Percentiles rank a stretch among this genome's conserved stretches.
Conservation (phyloP, 495 filamentous ascomycete species). For the Lophiotrema nucula region DNA sequence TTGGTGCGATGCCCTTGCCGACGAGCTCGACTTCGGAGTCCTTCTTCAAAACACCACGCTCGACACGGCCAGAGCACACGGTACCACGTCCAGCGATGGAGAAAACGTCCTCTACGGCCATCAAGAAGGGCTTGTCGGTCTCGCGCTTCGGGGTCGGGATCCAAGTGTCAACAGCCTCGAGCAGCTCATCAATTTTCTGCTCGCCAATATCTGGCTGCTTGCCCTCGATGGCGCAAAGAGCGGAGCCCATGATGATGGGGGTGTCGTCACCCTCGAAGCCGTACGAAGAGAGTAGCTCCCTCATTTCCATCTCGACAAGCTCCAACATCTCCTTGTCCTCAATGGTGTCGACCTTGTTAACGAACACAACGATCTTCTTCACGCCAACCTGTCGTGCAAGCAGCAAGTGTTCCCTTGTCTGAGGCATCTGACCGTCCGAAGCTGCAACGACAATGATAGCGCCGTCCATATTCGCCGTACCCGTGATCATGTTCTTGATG, state of each 20-base stretch:
- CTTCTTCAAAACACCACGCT: conserved; percentile 89
- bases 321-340: conserved; percentile 99
- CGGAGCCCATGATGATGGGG: conserved; percentile 93
- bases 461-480: conserved; percentile 95
- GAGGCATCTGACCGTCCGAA: conserved; percentile 99
- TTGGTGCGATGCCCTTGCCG: conserved; percentile 69
- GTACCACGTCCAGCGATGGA: conserved; percentile 97
- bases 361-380: conserved; percentile 96
- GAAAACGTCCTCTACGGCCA: conserved; percentile 98
- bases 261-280: conserved; percentile 98
- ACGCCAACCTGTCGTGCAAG: conserved; percentile 97
- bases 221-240: conserved; percentile 89
- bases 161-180: conserved; percentile 90
- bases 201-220: conserved; percentile 83
- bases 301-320: conserved; percentile 99
- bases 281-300: conserved; percentile 86
- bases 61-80: conserved; percentile 92
- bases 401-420: conserved; percentile 97
- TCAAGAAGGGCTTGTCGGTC: conserved; percentile 95
- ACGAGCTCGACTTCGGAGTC: conserved; percentile 91
- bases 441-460: conserved; percentile 98
- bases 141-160: conserved; percentile 91
- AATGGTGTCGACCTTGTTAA: conserved; percentile 97
- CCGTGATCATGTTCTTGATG: conserved; percentile 99
- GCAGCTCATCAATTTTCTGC: conserved; percentile 80